phyloP scores from a whole-genome alignment of 306 rosid genomes.

The Quillaja saponaria region DNA sequence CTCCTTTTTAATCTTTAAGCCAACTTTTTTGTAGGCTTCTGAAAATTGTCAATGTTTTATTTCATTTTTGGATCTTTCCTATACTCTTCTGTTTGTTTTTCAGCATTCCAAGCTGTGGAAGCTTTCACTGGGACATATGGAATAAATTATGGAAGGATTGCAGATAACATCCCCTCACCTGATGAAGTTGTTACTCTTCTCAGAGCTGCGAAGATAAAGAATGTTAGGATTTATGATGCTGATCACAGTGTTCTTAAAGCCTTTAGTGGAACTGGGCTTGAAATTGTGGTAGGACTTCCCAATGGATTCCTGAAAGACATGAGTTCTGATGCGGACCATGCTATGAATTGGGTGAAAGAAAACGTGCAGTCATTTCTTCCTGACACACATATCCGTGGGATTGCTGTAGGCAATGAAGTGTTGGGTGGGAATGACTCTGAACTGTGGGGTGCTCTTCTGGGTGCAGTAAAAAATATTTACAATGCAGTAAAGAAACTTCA shows the following conservation, averaged over 20 bases:
- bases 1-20: neutral
- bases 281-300: slow-evolving; percentile 78
- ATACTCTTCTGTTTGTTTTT: slow-evolving; percentile 15
- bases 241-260: slow-evolving; percentile 89
- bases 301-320: slow-evolving; percentile 66
- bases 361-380: slow-evolving; percentile 88
- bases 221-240: slow-evolving; percentile 79
- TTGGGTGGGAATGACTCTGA: slow-evolving; percentile 61
- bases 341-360: slow-evolving; percentile 86
- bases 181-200: slow-evolving; percentile 86
- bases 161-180: slow-evolving; percentile 88
- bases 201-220: slow-evolving; percentile 79
- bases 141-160: slow-evolving; percentile 87
- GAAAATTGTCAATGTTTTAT: slow-evolving; percentile 13
- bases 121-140: slow-evolving; percentile 94
- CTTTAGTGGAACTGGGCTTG: slow-evolving; percentile 83
- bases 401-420: slow-evolving; percentile 89
- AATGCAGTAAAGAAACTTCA: slow-evolving; percentile 62
- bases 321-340: slow-evolving; percentile 71
- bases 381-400: slow-evolving; percentile 66
- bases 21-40: slow-evolving; percentile 9
- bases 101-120: slow-evolving; percentile 53
- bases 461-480: slow-evolving; percentile 76
- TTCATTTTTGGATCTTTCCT: slow-evolving; percentile 30
- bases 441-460: slow-evolving; percentile 61